A percentile compares a stretch with the other conserved stretches of the same genome.
Conservation (phyloP, 192 early-diverging fungal species). For the Obelidium mucronatum region DNA sequence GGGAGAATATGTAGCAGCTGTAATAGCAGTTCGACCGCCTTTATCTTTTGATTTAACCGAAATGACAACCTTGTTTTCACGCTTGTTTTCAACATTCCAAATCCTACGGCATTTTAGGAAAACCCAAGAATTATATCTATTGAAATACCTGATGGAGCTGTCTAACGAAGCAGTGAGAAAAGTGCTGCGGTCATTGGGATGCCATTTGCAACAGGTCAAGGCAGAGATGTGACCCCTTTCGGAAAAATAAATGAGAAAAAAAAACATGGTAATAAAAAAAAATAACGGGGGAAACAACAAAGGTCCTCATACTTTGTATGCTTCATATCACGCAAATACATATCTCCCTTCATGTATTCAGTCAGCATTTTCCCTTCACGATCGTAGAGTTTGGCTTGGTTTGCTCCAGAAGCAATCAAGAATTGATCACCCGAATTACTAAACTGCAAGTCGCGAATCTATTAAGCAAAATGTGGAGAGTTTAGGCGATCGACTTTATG, state of each 20-base stretch:
- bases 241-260: too few species aligned
- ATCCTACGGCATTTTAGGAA: slow-evolving; percentile 50
- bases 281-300: background rate
- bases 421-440: slow-evolving; percentile 77
- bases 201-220: slow-evolving; percentile 82
- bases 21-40: slow-evolving; percentile 74
- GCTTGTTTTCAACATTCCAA: slow-evolving; percentile 82
- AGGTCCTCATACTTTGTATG: slow-evolving; percentile 62
- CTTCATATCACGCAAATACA: slow-evolving; percentile 89
- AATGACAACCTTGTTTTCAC: slow-evolving; percentile 79
- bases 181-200: slow-evolving; percentile 65
- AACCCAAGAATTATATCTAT: background rate
- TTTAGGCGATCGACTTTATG: background rate
- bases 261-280: background rate
- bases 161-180: slow-evolving; percentile 87
- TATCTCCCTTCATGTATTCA: slow-evolving; percentile 90
- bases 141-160: slow-evolving; percentile 70
- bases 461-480: background rate
- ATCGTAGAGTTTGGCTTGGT: slow-evolving; percentile 78
- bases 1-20: slow-evolving; percentile 70
- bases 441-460: slow-evolving; percentile 83
- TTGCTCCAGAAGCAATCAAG: slow-evolving; percentile 78
- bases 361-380: slow-evolving; percentile 76
- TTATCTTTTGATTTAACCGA: slow-evolving; percentile 75
- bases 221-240: slow-evolving; percentile 85